A percentile compares a stretch with the other conserved stretches of the same genome.
Evolutionary conservation across 108 stramenopile species (phyloP).

Genomic region (Nannochloropsis salina): DNA sequence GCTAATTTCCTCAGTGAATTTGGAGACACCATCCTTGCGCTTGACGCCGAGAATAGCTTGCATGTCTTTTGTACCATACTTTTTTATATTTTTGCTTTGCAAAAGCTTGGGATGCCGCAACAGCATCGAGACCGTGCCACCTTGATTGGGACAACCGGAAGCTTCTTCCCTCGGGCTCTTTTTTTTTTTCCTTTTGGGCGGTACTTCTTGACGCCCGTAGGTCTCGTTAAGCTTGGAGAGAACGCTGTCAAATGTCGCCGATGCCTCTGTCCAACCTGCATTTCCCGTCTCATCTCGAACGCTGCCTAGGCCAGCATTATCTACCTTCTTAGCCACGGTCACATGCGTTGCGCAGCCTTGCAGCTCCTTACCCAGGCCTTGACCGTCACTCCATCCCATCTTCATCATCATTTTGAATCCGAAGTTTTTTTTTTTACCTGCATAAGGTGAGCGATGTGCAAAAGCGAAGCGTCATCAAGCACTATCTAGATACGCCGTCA

Average conservation of each 20-base stretch:
- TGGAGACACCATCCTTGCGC: slow-evolving; percentile 12
- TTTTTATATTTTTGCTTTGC: slow-evolving; percentile 37
- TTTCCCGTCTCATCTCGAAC: slow-evolving; percentile 45
- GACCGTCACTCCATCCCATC: slow-evolving; percentile 63
- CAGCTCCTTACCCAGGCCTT: slow-evolving; percentile 59
- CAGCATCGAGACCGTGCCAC: slow-evolving; percentile 8
- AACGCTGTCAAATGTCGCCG: slow-evolving; percentile 48
- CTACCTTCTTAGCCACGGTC: slow-evolving; percentile 51
- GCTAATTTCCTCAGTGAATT: not conserved
- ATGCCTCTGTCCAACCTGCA: slow-evolving; percentile 48
- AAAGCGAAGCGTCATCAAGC: not conserved
- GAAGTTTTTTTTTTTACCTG: slow-evolving; percentile 30
- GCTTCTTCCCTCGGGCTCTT: slow-evolving; percentile 39
- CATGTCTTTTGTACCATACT: slow-evolving; percentile 42
- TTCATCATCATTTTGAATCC: slow-evolving; percentile 52
- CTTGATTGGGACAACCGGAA: not conserved
- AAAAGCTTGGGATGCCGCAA: slow-evolving; percentile 37
- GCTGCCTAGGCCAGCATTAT: slow-evolving; percentile 53
- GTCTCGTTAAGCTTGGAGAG: slow-evolving; percentile 46
- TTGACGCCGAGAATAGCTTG: slow-evolving; percentile 47
- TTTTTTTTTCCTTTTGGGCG: slow-evolving; percentile 39
- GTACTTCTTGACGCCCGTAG: slow-evolving; percentile 24
- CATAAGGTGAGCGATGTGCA: not conserved
- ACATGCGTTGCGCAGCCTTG: slow-evolving; percentile 56
- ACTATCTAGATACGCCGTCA: no score